Base-by-base conservation (phyloP, 2,329 filamentous ascomycete genomes). In the Aspergillus fructus region DNA sequence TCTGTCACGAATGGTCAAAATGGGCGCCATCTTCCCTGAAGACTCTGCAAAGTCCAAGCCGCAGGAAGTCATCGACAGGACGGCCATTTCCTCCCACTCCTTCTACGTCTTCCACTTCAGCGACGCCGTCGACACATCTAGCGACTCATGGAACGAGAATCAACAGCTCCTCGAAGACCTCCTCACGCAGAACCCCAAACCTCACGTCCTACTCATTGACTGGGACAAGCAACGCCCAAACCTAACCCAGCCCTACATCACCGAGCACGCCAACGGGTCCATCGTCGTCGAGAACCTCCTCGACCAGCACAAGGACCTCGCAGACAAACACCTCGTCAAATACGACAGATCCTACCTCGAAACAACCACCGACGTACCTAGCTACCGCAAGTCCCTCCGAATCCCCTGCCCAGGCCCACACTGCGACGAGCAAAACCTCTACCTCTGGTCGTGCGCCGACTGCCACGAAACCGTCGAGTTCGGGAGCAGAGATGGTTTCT, bases 401-500 rank as follows among this genome's bases (percentile, higher is more conserved):
- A 47, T 52, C 7, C 46, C 53, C 13, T 55, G 53, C 12, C 54
- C 54, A n/a, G 48, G 41, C 2, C 54, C 54, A 15, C 41, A 12
- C 15, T 56, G 54, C 23, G 41, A 56, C n/a, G 33, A 34, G 4
- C 27, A 51, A n/a, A 33, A 47, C 13, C 17, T 52, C n/a, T 43
- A 48, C 7, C 21, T 51, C 9, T 56, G 54, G 54, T 33, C 37
- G 2, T 56, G 54, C 24, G 9, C 6, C n/a, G 54, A 52, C 8
- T 56, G 54, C 19, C 48, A 52, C 24, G 54, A 51, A 15, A 34
- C 54, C 6, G 34, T 56, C 37, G 54, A 56, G 23, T 52, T 51
- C 23, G 54, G 54, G 5, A 51, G 48, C 30, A 34, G 48, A 3
- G 54, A 56, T 21, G 49, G 48, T 4, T 52, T 47, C n/a, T 51